Evolutionary conservation across 495 filamentous ascomycete species (phyloP).

Genomic region (Xylaria grammica): DNA sequence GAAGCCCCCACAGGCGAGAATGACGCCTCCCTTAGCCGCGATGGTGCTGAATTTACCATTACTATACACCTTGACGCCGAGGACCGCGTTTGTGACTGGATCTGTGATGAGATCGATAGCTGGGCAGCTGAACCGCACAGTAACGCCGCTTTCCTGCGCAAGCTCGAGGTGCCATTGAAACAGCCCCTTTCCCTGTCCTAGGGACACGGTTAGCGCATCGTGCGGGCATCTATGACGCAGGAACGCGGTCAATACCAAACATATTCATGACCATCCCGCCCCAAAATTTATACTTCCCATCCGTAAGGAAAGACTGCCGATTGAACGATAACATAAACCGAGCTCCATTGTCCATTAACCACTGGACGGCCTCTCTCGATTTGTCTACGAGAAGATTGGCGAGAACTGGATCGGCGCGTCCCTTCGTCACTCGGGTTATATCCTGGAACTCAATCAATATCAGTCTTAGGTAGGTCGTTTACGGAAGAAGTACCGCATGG

Average conservation of each 20-base stretch:
- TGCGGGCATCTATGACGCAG: not conserved
- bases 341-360: conserved; percentile 59
- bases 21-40: conserved; percentile 42
- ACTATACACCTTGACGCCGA: conserved; percentile 41
- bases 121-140: conserved; percentile 49
- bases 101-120: conserved; percentile 48
- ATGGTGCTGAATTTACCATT: conserved; percentile 38
- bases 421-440: conserved; percentile 54
- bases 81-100: conserved; percentile 41
- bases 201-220: not conserved
- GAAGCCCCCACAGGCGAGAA: conserved; percentile 68
- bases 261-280: conserved; percentile 63
- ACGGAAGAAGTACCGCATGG: conserved; percentile 24
- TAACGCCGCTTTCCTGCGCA: conserved; percentile 47
- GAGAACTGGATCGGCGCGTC: conserved; percentile 52
- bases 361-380: conserved; percentile 54
- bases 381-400: conserved; percentile 52
- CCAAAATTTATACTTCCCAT: conserved; percentile 64
- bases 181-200: conserved; percentile 57
- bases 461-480: not conserved
- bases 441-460: conserved; percentile 42
- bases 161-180: conserved; percentile 52
- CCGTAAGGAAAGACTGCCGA: conserved; percentile 63
- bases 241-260: conserved; percentile 46
- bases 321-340: conserved; percentile 65